A percentile compares a stretch with the other conserved stretches of the same genome.
phyloP scores from a whole-genome alignment of 2,329 filamentous ascomycete genomes.

The Rhinocladiella mackenziei region DNA sequence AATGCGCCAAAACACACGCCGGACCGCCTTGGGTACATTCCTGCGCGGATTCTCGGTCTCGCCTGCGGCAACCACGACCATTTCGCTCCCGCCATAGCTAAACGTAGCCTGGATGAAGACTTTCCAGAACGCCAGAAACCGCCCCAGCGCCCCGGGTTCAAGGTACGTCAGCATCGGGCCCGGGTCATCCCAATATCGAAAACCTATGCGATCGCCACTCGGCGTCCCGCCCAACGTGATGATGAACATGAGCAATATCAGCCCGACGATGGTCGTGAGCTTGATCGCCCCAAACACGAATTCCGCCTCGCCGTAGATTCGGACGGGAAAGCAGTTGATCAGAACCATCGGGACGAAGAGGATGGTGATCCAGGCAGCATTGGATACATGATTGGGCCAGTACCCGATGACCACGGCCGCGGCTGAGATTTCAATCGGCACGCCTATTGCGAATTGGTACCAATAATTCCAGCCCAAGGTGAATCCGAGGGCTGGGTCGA shows the following conservation, averaged over 20 bases:
- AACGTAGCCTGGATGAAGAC: conserved; percentile 49
- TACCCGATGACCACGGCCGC: conserved; percentile 61
- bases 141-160: conserved; percentile 38
- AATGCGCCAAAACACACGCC: background rate
- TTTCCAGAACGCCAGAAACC: conserved; percentile 52
- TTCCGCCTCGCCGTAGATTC: conserved; percentile 38
- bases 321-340: conserved; percentile 66
- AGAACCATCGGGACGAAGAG: conserved; percentile 36
- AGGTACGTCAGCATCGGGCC: conserved; percentile 30
- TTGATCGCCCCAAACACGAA: conserved; percentile 51
- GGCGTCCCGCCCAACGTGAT: conserved; percentile 48
- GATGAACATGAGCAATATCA: conserved; percentile 50
- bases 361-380: conserved; percentile 30
- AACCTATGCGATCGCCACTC: conserved; percentile 52
- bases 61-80: conserved; percentile 47
- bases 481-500: conserved; percentile 44
- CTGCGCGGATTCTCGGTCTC: conserved; percentile 45
- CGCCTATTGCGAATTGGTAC: conserved; percentile 39
- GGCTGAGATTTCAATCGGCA: conserved; percentile 58
- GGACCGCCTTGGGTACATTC: conserved; percentile 38
- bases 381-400: conserved; percentile 47
- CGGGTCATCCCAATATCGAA: conserved; percentile 54
- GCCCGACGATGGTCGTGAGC: conserved; percentile 47
- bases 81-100: conserved; percentile 50
- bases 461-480: conserved; percentile 48